phyloP scores from a whole-genome alignment of 257 asterid species.

The Solanum tacnaense region DNA sequence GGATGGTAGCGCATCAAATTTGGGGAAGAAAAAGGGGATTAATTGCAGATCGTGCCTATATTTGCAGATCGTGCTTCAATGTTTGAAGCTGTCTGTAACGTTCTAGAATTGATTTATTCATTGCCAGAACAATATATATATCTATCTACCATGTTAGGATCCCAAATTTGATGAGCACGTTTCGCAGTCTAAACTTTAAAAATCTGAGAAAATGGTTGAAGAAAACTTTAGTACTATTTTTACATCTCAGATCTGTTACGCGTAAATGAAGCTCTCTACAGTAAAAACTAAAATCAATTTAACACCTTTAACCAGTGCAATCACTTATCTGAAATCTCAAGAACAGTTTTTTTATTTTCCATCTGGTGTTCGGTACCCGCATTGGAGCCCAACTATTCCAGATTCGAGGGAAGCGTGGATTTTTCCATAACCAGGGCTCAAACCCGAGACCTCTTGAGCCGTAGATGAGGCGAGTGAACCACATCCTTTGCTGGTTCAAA shows the following conservation, averaged over 20 bases:
- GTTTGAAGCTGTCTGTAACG: background rate
- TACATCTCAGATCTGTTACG: background rate
- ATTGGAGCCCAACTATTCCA: background rate
- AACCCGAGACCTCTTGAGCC: background rate
- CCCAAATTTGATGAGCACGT: background rate
- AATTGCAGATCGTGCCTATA: background rate
- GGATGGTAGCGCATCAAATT: background rate
- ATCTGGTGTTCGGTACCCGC: background rate
- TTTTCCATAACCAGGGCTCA: no score
- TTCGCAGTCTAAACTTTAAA: background rate
- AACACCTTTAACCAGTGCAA: background rate
- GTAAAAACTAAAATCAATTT: background rate
- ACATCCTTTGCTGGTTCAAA: background rate
- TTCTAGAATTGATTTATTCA: background rate
- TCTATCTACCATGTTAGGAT: background rate
- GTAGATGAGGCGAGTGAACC: background rate
- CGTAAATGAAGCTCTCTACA: background rate
- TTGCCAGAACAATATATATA: background rate
- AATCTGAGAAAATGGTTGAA: background rate
- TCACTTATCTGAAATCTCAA: background rate
- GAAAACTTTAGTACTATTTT: background rate
- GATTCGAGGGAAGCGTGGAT: rapidly evolving
- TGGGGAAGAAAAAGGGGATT: background rate
- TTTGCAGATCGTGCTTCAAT: background rate
- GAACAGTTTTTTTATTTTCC: no score